These are phyloP conservation scores for Suillus tomentosus DNA, from an alignment of 768 basidiomycete species.

Conservation along the genomic window DNA sequence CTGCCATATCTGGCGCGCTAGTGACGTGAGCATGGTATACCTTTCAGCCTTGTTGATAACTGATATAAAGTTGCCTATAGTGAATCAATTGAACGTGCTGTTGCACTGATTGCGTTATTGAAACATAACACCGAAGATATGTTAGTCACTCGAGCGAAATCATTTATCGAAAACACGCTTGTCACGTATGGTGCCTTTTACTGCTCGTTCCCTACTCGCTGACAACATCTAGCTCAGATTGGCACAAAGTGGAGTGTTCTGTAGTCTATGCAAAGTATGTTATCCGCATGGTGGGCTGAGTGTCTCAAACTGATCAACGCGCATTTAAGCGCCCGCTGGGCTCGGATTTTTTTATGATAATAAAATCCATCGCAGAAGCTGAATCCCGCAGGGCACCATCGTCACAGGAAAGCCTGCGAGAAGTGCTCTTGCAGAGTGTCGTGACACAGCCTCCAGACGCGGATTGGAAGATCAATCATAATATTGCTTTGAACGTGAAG, in stretches of 20 bases:
- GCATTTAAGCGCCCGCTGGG: constrained; percentile 45
- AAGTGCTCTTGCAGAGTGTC: constrained; percentile 58
- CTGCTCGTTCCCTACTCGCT: not conserved
- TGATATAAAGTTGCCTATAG: constrained; percentile 31
- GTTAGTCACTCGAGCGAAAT: constrained; percentile 56
- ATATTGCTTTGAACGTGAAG: constrained; percentile 57
- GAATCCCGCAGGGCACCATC: constrained; percentile 35
- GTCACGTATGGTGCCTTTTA: constrained; percentile 40
- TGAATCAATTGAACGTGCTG: constrained; percentile 52
- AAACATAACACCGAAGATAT: constrained; percentile 56
- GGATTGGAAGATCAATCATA: constrained; percentile 51
- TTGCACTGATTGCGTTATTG: constrained; percentile 49
- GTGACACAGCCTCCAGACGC: constrained; percentile 49
- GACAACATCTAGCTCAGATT: constrained; percentile 41
- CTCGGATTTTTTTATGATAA: constrained; percentile 51
- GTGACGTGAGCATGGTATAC: constrained; percentile 14
- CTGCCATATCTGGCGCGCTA: constrained; percentile 28
- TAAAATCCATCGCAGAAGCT: constrained; percentile 48
- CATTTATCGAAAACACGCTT: constrained; percentile 55
- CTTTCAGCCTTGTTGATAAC: not conserved
- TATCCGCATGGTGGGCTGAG: not conserved
- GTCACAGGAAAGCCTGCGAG: constrained; percentile 40
- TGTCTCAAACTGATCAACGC: constrained; percentile 6
- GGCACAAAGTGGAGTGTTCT: constrained; percentile 56
- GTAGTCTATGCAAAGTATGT: constrained; percentile 58